Evolutionary conservation across 805 yeast genomes (phyloP).

Genomic region (Ogataea minuta): DNA sequence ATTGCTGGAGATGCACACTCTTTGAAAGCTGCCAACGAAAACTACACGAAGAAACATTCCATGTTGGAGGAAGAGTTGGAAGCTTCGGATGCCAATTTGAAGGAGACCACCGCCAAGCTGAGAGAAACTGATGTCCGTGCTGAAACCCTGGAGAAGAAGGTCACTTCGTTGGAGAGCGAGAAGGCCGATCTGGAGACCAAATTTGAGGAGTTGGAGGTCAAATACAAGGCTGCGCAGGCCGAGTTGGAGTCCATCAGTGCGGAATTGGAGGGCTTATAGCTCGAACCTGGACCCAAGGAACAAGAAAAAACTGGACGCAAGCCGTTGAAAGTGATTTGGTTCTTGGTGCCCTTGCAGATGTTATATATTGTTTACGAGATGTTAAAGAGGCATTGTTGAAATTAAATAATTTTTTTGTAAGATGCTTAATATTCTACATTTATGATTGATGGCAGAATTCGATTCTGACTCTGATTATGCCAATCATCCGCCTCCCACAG

Average conservation of each 20-base stretch:
- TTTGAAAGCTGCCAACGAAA: slow-evolving; percentile 85
- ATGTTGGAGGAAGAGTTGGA: slow-evolving; percentile 89
- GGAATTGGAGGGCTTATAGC: slow-evolving; percentile 78
- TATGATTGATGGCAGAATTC: slow-evolving; percentile 4
- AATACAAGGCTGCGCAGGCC: slow-evolving; percentile 80
- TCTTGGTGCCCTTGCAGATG: slow-evolving; percentile 7
- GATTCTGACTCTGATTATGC: slow-evolving; percentile 36
- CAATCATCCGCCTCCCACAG: slow-evolving; percentile 41
- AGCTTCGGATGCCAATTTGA: slow-evolving; percentile 83
- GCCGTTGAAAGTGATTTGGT: slow-evolving; percentile 4
- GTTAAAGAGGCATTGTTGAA: slow-evolving; percentile 14
- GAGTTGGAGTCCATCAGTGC: slow-evolving; percentile 96
- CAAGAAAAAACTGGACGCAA: slow-evolving; percentile 1
- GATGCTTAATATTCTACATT: neutral
- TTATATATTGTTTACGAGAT: slow-evolving; percentile 20
- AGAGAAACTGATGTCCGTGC: slow-evolving; percentile 95
- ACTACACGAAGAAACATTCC: slow-evolving; percentile 84
- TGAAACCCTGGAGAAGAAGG: slow-evolving; percentile 94
- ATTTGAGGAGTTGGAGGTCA: slow-evolving; percentile 80
- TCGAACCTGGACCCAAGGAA: slow-evolving; percentile 3
- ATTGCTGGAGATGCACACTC: slow-evolving; percentile 89
- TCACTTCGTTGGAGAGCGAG: slow-evolving; percentile 86
- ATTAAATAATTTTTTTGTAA: slow-evolving; percentile 1
- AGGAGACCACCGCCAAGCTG: slow-evolving; percentile 89
- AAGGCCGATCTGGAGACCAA: slow-evolving; percentile 88